Evolutionary conservation across 1,284 basidiomycete species (phyloP), one percentile per base, ranked within the genome.

Genomic region (Sanghuangporus sanghuang): DNA sequence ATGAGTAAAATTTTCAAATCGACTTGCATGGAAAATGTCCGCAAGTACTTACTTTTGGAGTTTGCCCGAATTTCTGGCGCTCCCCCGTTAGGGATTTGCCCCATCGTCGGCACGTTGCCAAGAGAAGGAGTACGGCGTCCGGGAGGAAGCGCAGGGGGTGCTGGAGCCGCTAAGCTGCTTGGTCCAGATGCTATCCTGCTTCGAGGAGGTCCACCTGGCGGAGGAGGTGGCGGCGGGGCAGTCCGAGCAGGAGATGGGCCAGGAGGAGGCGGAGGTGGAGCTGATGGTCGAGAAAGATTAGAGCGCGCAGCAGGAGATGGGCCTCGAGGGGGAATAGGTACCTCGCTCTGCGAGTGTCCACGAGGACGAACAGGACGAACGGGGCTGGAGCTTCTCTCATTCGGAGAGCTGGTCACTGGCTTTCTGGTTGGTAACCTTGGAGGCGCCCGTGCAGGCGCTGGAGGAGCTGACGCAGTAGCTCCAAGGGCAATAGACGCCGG

Each of bases 1-100:
- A 32, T 57, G 57, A 57, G 27, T 63, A 12, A 54, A 57, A 36
- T 38, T 50, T 54, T 50, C 18, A 18, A 16, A 16, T 53, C 35
- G 60, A 60, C 55, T 39, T 67, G 61, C 46, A 46, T 32, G 27
- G 27, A n/a, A 59, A 61, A 61, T 21, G 23, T 18, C 27, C 60
- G 59, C 42, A 21, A 32, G 57, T 35, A 71, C 81, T 71, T 74
- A 89, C 87, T 88, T 76, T 82, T 87, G 36, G 82, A 77, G 39
- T 76, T 69, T 57, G 50, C 59, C 61, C 27, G 64, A 36, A 49
- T 50, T 48, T 50, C 57, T n/a, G 49, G 54, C 48, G 68, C 55
- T 40, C 65, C 18, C 36, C 70, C 75, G 65, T 76, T 75, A 18
- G 70, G n/a, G 42, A 39, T 21, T 53, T 53, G 2, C 44, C 42